These are phyloP conservation scores for Jamesozyma gamospora DNA, from an alignment of 805 yeast genomes.

Conservation along the genomic window DNA sequence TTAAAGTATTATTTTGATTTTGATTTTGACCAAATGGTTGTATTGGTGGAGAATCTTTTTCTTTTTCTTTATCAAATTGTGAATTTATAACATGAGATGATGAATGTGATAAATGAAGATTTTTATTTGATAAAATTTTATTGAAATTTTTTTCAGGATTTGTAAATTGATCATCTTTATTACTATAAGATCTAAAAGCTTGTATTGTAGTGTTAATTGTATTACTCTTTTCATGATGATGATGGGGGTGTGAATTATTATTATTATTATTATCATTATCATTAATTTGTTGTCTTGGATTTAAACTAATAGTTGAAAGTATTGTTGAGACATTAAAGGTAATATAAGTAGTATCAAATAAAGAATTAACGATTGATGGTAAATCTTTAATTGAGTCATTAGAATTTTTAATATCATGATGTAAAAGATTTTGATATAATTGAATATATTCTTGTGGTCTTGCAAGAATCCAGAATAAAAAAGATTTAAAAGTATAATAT, in stretches of 20 bases:
- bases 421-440: slow-evolving; percentile 9
- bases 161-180: too few species aligned
- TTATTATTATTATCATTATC: neutral
- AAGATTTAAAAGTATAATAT: slow-evolving; percentile 34
- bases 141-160: neutral
- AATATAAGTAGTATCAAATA: slow-evolving; percentile 16
- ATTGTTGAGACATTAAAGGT: slow-evolving; percentile 11
- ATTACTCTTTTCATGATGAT: too few species aligned
- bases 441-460: slow-evolving; percentile 37
- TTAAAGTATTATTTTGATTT: too few species aligned
- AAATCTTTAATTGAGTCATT: slow-evolving; percentile 9
- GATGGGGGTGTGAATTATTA: neutral
- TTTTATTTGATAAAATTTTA: neutral
- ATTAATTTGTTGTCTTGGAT: too few species aligned
- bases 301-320: slow-evolving; percentile 4
- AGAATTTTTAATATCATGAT: slow-evolving; percentile 3
- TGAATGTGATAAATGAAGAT: neutral
- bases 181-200: too few species aligned
- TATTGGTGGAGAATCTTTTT: too few species aligned
- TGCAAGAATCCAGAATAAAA: slow-evolving; percentile 39
- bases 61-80: too few species aligned
- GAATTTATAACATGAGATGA: slow-evolving; percentile 1
- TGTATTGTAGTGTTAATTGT: too few species aligned
- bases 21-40: too few species aligned
- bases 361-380: slow-evolving; percentile 9